Evolutionary conservation across 2,329 filamentous ascomycete species (phyloP), one percentile per base, ranked within the genome.

Genomic region (Torrubiella hemipterigena): DNA sequence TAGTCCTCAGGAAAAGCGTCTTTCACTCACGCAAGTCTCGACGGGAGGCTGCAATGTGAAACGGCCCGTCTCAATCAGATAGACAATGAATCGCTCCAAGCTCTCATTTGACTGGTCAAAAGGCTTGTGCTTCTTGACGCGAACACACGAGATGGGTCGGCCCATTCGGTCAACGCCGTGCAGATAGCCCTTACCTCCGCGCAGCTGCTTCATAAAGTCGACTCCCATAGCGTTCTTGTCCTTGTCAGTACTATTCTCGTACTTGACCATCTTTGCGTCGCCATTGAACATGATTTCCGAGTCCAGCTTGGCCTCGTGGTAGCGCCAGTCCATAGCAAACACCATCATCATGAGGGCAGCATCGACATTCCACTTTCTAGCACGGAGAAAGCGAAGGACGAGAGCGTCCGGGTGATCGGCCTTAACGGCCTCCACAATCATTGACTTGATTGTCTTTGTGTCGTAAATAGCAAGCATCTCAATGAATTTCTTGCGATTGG

Each of bases 401-500:
- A 89, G 61, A 5, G 76, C 77, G 56, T 95, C 86, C 0, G 87
- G 86, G 49, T 93, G 73, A 51, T 95, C 87, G 46, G 85, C 77
- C 60, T 94, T 94, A 36, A 85, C 71, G 81, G 93, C 87, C 42
- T 62, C 69, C 84, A 85, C 93, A 49, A 93, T 80, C 0, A 83
- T 77, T 10, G 65, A 63, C 31, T 83, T 72, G 40, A 94, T 69
- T 32, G 77, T 68, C 43, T 87, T 81, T 2, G 85, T 81, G 1
- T 75, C 66, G 46, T 77, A 69, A 36, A 70, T 80, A 28, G 78
- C 75, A 6, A 94, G 57, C 1, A 83, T 81, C 23, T 85, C 73
- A 44, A 82, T 71, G 55, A n/a, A n/a, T n/a, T n/a, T n/a, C n/a
- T n/a, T n/a, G n/a, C n/a, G n/a, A n/a, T n/a, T n/a, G n/a, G n/a